phyloP scores from a whole-genome alignment of 768 basidiomycete genomes.

The Leucocoprinus leucothites region DNA sequence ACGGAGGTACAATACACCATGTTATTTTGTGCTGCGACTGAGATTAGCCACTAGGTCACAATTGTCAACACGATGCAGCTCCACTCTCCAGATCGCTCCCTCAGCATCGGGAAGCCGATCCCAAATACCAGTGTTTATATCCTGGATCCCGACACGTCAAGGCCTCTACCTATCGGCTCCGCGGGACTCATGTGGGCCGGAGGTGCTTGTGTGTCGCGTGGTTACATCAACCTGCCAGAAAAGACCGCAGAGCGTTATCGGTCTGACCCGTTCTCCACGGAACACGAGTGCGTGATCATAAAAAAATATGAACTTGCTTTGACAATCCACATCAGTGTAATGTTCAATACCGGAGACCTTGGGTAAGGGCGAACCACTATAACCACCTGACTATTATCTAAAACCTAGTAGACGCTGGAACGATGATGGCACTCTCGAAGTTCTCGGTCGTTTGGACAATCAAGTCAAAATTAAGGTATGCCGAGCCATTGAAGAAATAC shows the following conservation, averaged over 20 bases:
- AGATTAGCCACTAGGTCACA: constrained; percentile 35
- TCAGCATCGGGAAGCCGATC: constrained; percentile 51
- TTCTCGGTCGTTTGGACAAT: constrained; percentile 58
- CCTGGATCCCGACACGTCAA: constrained; percentile 32
- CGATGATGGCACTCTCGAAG: constrained; percentile 50
- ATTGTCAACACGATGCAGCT: constrained; percentile 56
- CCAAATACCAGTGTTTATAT: constrained; percentile 49
- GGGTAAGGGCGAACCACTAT: constrained; percentile 26
- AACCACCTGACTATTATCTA: constrained; percentile 6
- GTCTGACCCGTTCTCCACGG: constrained; percentile 43
- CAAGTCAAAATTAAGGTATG: constrained; percentile 61
- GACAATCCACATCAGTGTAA: constrained; percentile 29
- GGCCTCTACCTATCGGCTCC: constrained; percentile 34
- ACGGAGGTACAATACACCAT: constrained; percentile 49
- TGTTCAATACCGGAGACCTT: constrained; percentile 67
- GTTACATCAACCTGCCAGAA: constrained; percentile 54
- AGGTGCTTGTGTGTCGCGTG: constrained; percentile 52
- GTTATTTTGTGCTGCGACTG: no score
- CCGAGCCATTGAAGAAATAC: not conserved
- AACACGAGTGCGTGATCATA: constrained; percentile 36
- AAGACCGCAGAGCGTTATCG: constrained; percentile 50
- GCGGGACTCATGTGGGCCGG: constrained; percentile 59
- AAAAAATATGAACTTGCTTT: not conserved
- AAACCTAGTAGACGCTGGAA: constrained; percentile 39
- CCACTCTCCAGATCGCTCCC: constrained; percentile 34